Evolutionary conservation across 1,284 basidiomycete species (phyloP).

Genomic region (Schizophyllum commune): DNA sequence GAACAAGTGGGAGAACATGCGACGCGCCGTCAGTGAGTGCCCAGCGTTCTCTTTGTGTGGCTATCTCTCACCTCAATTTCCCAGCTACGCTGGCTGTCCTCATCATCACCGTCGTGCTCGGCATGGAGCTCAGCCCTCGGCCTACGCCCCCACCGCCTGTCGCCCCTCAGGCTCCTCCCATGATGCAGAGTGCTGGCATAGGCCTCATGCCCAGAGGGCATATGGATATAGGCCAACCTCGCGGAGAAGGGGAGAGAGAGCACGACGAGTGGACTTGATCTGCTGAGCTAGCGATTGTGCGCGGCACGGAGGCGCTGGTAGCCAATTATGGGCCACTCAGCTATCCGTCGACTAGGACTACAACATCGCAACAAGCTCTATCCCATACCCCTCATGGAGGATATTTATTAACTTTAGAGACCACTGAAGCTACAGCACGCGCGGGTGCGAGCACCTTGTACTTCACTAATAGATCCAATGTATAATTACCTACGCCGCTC

Average conservation of each 20-base stretch:
- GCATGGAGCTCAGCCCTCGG: conserved; percentile 52
- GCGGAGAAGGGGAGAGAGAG: neutral
- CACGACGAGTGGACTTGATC: neutral
- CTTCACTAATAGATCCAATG: neutral
- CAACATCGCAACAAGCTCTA: too few species aligned
- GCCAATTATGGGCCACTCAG: too few species aligned
- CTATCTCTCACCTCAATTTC: conserved; percentile 2
- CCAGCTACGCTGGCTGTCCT: conserved; percentile 59
- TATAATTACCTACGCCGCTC: neutral
- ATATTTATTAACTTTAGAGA: neutral
- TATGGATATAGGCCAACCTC: neutral
- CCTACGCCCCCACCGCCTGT: conserved; percentile 16
- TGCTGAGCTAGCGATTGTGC: neutral
- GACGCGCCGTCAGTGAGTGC: conserved; percentile 72
- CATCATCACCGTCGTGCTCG: conserved; percentile 55
- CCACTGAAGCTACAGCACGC: neutral
- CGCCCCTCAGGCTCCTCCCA: conserved; percentile 4
- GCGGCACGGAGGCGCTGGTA: too few species aligned
- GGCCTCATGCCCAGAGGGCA: neutral
- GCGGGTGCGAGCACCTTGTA: neutral
- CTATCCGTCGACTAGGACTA: too few species aligned
- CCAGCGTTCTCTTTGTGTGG: neutral
- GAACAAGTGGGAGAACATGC: conserved; percentile 88
- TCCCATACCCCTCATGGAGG: too few species aligned
- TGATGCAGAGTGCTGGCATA: neutral